Conservation (phyloP, 805 yeast species). For the Cyberlindnera euphorbiae region DNA sequence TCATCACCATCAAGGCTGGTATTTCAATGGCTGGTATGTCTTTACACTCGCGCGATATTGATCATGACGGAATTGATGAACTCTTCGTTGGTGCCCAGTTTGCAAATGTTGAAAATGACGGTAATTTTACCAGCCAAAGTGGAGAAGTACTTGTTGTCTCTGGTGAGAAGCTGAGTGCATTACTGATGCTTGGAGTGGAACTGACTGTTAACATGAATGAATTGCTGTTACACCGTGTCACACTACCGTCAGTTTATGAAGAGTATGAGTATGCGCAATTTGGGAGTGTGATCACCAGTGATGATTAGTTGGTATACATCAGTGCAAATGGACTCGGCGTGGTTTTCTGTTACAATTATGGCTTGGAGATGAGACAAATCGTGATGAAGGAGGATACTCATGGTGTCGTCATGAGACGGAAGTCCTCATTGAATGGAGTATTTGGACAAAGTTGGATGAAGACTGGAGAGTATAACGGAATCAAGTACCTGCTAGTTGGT, state of each 20-base stretch:
- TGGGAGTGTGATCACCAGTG: conserved; percentile 32
- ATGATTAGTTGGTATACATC: conserved; percentile 27
- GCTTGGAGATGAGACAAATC: conserved; percentile 17
- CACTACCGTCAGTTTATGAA: too few relatives aligned
- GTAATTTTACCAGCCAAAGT: conserved; percentile 26
- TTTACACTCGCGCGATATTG: conserved; percentile 30
- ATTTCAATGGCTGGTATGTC: conserved; percentile 38
- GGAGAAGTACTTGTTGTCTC: conserved; percentile 34
- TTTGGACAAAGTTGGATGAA: conserved; percentile 18
- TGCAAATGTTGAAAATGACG: conserved; percentile 33
- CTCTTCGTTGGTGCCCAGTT: conserved; percentile 42
- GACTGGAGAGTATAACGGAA: conserved; percentile 11
- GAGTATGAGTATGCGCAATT: conserved; percentile 36
- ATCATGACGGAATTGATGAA: conserved; percentile 36
- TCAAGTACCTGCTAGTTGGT: conserved; percentile 11
- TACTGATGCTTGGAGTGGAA: conserved; percentile 6
- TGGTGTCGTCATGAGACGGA: conserved; percentile 16
- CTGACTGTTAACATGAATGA: conserved; percentile 10
- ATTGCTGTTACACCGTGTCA: background rate
- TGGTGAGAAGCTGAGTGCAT: conserved; percentile 20
- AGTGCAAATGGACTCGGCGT: conserved; percentile 35
- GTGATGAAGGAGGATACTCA: conserved; percentile 21
- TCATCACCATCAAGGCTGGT: conserved; percentile 32
- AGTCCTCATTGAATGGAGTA: conserved; percentile 12
- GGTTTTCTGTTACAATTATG: conserved; percentile 31